Conservation (phyloP, 2,329 filamentous ascomycete species). For the Rasamsonia emersonii region DNA sequence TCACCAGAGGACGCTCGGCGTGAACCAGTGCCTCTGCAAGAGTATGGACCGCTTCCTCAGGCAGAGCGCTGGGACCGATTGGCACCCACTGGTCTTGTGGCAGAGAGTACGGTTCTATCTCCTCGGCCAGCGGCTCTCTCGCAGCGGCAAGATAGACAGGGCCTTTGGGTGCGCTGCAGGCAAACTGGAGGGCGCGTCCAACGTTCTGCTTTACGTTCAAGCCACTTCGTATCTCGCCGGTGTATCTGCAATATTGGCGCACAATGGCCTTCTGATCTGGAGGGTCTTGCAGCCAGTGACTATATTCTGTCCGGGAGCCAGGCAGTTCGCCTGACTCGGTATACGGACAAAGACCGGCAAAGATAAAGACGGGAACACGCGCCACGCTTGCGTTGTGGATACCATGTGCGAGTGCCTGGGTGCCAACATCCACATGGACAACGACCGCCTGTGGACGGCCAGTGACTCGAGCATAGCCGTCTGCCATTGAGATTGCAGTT, state of each 20-base stretch:
- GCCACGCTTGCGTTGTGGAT: constrained; percentile 65
- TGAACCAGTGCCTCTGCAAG: constrained; percentile 27
- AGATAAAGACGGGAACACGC: constrained; percentile 61
- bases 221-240: constrained; percentile 68
- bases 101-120: constrained; percentile 59
- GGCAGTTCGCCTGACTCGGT: constrained; percentile 64
- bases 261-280: constrained; percentile 68
- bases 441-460: constrained; percentile 60
- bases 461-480: constrained; percentile 64
- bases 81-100: constrained; percentile 60
- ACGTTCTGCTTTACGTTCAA: constrained; percentile 77
- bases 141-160: constrained; percentile 68
- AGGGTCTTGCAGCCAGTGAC: constrained; percentile 71
- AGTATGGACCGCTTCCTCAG: constrained; percentile 29
- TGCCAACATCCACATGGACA: constrained; percentile 70
- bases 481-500: constrained; percentile 72
- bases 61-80: constrained; percentile 55
- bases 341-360: constrained; percentile 63
- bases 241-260: constrained; percentile 70
- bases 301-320: constrained; percentile 64
- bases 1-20: constrained; percentile 35
- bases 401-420: constrained; percentile 62
- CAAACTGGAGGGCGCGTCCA: constrained; percentile 69
- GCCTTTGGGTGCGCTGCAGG: constrained; percentile 60
- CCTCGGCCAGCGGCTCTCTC: constrained; percentile 70